Evolutionary conservation across 2,329 filamentous ascomycete genomes (phyloP).

Genomic region (Pseudogymnoascus verrucosus): DNA sequence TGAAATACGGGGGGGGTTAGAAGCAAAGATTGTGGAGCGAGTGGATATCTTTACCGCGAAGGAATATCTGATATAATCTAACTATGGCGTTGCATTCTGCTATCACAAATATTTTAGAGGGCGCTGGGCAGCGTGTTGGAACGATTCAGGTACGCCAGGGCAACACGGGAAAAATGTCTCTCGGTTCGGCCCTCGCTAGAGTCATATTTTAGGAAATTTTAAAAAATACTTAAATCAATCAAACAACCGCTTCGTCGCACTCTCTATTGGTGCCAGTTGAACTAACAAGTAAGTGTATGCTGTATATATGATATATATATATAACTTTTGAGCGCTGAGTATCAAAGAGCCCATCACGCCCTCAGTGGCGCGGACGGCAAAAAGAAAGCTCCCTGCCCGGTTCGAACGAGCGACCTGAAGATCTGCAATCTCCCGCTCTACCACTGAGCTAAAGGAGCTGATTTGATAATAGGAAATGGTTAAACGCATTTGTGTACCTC

Average conservation of each 20-base stretch:
- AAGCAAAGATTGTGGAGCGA: background rate
- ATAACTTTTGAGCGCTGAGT: background rate
- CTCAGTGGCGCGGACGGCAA: background rate
- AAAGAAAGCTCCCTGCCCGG: conserved; percentile 10
- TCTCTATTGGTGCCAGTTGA: background rate
- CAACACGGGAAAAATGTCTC: background rate
- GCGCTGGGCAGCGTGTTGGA: background rate
- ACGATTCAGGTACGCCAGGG: background rate
- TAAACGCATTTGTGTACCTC: background rate
- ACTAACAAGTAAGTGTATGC: background rate
- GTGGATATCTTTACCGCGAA: background rate
- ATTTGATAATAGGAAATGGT: background rate
- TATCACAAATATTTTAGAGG: background rate
- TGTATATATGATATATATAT: background rate
- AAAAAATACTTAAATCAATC: background rate
- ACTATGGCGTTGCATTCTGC: background rate
- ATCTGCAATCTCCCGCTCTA: conserved; percentile 13
- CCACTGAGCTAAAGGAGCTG: conserved; percentile 12
- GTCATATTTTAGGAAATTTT: background rate
- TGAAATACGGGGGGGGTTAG: background rate
- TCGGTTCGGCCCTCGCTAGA: conserved; percentile 5
- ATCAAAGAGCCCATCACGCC: background rate
- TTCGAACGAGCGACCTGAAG: conserved; percentile 12
- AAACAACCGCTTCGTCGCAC: background rate
- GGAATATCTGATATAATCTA: background rate